phyloP scores from a whole-genome alignment of 2,329 filamentous ascomycete genomes.

The Juglanconis juglandina region DNA sequence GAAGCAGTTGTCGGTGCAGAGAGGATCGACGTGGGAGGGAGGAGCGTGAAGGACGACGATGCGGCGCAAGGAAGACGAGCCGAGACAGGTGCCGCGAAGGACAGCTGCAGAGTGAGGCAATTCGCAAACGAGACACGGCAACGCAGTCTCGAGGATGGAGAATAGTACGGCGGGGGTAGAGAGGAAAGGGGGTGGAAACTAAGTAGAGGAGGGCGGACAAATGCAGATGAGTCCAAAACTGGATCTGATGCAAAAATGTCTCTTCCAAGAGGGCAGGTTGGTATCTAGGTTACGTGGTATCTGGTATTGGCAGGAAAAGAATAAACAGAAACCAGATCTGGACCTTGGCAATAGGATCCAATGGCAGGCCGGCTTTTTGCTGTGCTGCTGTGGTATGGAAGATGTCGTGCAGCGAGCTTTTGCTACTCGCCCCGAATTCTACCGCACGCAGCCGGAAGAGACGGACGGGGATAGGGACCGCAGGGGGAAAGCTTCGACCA shows the following conservation, averaged over 20 bases:
- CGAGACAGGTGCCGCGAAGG: not conserved
- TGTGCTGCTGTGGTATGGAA: not conserved
- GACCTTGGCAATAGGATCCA: not conserved
- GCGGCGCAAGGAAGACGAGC: not conserved
- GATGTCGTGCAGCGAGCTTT: not conserved
- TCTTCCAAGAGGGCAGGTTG: not conserved
- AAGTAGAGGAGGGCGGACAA: not conserved
- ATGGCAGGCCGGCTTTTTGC: not conserved
- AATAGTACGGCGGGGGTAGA: not conserved
- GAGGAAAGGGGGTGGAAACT: not conserved
- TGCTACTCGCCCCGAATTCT: not conserved
- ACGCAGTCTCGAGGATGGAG: not conserved
- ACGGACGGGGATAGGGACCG: too few relatives aligned
- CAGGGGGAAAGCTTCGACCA: too few relatives aligned
- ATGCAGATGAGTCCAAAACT: not conserved
- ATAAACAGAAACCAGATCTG: not conserved
- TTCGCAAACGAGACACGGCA: not conserved
- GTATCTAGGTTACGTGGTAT: not conserved
- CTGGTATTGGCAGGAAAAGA: not conserved
- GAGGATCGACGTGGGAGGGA: not conserved
- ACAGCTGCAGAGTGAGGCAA: not conserved
- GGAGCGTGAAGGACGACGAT: not conserved
- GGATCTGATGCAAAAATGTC: slow-evolving; percentile 11
- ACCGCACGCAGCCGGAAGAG: not conserved
- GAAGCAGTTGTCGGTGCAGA: not conserved